These are phyloP conservation scores for Scheffersomyces ergatensis DNA, from an alignment of 805 yeast genomes.

Conservation along the genomic window DNA sequence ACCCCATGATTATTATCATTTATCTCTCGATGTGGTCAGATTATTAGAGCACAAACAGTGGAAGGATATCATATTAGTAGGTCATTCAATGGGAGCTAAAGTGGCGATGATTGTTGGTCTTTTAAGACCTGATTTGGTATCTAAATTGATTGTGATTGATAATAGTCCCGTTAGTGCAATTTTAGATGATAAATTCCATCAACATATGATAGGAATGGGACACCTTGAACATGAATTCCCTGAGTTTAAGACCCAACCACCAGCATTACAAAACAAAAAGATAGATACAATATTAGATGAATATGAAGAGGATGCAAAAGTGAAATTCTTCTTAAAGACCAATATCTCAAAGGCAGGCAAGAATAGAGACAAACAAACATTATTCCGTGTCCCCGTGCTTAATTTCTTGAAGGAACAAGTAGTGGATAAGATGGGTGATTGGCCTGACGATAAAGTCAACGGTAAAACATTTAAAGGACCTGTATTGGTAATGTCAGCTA, in stretches of 20 bases:
- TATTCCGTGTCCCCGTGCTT: slow-evolving; percentile 19
- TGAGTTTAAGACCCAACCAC: slow-evolving; percentile 12
- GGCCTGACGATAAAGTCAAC: slow-evolving; percentile 18
- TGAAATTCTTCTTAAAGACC: slow-evolving; percentile 36
- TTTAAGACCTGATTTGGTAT: slow-evolving; percentile 34
- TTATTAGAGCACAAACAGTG: slow-evolving; percentile 24
- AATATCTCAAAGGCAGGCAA: slow-evolving; percentile 29
- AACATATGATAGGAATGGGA: slow-evolving; percentile 38
- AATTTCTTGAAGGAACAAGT: slow-evolving; percentile 16
- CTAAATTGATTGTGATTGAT: slow-evolving; percentile 46
- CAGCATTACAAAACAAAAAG: slow-evolving; percentile 2
- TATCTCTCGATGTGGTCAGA: slow-evolving; percentile 42
- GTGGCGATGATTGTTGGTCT: slow-evolving; percentile 48
- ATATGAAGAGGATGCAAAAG: slow-evolving; percentile 22
- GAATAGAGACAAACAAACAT: background rate
- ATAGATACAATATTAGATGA: slow-evolving; percentile 19
- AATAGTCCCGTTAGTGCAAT: slow-evolving; percentile 42
- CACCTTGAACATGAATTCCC: slow-evolving; percentile 30
- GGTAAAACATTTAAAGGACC: slow-evolving; percentile 21
- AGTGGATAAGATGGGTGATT: slow-evolving; percentile 15
- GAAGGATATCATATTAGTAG: slow-evolving; percentile 27
- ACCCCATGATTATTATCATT: slow-evolving; percentile 43
- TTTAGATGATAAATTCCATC: slow-evolving; percentile 31
- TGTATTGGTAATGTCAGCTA: slow-evolving; percentile 44
- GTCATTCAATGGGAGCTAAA: slow-evolving; percentile 66